These are phyloP conservation scores for Neurospora discreta DNA, from an alignment of 495 filamentous ascomycete species.

Conservation along the genomic window DNA sequence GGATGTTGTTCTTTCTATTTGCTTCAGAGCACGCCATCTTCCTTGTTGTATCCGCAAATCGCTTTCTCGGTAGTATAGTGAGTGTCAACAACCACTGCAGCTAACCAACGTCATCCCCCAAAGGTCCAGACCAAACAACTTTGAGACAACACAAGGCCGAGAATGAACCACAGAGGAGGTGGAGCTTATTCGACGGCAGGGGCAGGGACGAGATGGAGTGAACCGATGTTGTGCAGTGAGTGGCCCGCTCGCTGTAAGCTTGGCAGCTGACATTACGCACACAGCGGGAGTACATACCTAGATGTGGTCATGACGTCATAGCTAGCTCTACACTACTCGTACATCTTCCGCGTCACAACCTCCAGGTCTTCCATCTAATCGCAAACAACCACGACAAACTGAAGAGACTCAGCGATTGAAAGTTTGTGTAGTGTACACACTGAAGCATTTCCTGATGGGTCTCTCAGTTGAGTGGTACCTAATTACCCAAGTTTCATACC, in stretches of 20 bases:
- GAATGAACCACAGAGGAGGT: background rate
- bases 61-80: background rate
- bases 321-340: no score
- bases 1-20: background rate
- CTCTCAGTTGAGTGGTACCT: background rate
- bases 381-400: no score
- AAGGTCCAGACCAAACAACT: background rate
- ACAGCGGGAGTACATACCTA: background rate
- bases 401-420: background rate
- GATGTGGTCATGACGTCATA: background rate
- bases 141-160: background rate
- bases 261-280: background rate
- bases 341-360: background rate
- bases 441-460: background rate
- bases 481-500: background rate
- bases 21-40: background rate
- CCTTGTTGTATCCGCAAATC: background rate
- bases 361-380: background rate
- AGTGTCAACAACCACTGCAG: background rate
- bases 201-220: background rate
- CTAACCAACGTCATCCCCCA: background rate
- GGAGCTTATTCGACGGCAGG: background rate
- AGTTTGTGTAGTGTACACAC: background rate
- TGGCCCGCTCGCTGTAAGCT: background rate
- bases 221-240: background rate